These are phyloP conservation scores for Microbotryum violaceum DNA, from an alignment of 1,284 basidiomycete genomes.

Conservation along the genomic window DNA sequence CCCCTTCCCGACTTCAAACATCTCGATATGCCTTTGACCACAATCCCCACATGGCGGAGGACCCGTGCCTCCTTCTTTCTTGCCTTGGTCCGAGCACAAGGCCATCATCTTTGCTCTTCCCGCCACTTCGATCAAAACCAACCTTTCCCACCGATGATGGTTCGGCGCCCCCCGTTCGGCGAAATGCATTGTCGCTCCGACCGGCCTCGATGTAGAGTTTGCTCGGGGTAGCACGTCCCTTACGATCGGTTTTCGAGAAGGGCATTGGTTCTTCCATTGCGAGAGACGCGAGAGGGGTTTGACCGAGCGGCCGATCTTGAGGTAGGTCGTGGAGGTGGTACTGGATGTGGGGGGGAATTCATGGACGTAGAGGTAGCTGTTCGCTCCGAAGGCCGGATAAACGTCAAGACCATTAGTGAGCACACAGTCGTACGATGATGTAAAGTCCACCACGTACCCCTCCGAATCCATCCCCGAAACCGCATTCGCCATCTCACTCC, in stretches of 20 bases:
- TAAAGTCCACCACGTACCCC: constrained; percentile 13
- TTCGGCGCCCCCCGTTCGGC: constrained; percentile 7
- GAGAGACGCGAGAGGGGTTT: constrained; percentile 14
- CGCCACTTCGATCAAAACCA: constrained; percentile 23
- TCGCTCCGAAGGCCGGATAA: no score
- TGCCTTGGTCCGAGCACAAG: no score
- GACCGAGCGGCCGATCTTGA: constrained; percentile 23
- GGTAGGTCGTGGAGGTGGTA: neutral
- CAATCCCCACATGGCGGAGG: constrained; percentile 14
- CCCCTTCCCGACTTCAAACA: constrained; percentile 22
- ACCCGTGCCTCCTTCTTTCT: neutral
- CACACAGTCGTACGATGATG: no score
- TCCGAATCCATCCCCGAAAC: constrained; percentile 13
- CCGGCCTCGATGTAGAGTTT: neutral
- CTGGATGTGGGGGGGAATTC: no score
- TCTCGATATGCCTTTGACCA: constrained; percentile 22
- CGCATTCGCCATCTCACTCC: constrained; percentile 25
- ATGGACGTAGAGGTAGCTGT: no score
- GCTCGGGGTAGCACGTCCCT: constrained; percentile 24
- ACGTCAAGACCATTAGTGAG: no score
- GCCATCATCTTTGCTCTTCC: constrained; percentile 5
- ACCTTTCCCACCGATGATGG: constrained; percentile 24
- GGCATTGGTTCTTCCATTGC: constrained; percentile 4
- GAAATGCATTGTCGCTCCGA: neutral
- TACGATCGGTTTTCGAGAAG: constrained; percentile 12